A percentile compares a stretch with the other conserved stretches of the same genome.
phyloP scores from a whole-genome alignment of 2,329 filamentous ascomycete species.

The Emericellopsis cladophorae region DNA sequence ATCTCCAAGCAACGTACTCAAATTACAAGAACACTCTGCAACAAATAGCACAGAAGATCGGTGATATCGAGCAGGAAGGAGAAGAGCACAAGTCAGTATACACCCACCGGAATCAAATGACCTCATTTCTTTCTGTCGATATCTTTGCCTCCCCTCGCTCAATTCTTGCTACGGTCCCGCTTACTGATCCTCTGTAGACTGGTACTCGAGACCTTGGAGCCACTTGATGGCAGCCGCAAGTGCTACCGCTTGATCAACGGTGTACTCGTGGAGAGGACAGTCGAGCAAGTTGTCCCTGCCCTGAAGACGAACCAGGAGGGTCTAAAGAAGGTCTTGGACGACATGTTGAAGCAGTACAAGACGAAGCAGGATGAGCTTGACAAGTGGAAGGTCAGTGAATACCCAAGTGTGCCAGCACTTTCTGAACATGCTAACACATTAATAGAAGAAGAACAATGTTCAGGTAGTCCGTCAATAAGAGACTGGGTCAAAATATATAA shows the following conservation, averaged over 20 bases:
- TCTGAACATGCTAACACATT: slow-evolving; percentile 5
- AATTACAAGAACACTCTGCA: slow-evolving; percentile 73
- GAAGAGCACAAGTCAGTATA: slow-evolving; percentile 89
- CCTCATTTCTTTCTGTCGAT: no score
- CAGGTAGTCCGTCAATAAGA: slow-evolving; percentile 68
- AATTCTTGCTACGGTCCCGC: not conserved
- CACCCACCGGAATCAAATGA: not conserved
- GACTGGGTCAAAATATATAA: no score
- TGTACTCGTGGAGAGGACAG: slow-evolving; percentile 85
- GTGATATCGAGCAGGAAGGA: slow-evolving; percentile 91
- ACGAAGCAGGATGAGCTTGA: slow-evolving; percentile 89
- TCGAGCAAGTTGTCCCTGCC: slow-evolving; percentile 82
- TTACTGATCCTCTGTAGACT: slow-evolving; percentile 43
- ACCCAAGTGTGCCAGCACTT: not conserved
- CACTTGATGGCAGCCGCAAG: slow-evolving; percentile 74
- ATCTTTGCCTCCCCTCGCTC: no score
- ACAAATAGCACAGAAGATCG: slow-evolving; percentile 90
- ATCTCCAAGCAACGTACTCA: slow-evolving; percentile 68
- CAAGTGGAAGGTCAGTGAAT: slow-evolving; percentile 73
- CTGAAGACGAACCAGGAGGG: slow-evolving; percentile 91
- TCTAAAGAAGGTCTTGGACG: slow-evolving; percentile 84
- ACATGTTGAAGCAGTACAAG: slow-evolving; percentile 94
- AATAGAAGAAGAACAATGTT: slow-evolving; percentile 79
- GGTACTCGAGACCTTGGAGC: slow-evolving; percentile 81
- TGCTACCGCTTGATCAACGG: slow-evolving; percentile 99